phyloP scores from a whole-genome alignment of 148 eudicot species.

The Rhododendron williamsianum region DNA sequence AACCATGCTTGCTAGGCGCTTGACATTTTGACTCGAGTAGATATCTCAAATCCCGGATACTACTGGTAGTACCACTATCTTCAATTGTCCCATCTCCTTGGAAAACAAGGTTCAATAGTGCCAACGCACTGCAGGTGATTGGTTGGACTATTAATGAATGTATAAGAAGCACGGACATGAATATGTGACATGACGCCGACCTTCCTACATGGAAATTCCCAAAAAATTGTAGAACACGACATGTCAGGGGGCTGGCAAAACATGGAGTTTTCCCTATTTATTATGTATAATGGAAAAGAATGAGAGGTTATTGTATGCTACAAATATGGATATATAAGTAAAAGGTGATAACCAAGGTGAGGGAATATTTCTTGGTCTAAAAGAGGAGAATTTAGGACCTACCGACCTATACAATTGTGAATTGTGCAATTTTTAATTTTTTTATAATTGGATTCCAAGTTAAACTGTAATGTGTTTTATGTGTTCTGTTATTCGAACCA shows the following conservation, averaged over 20 bases:
- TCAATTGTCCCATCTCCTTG: neutral
- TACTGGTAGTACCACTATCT: neutral
- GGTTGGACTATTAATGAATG: neutral
- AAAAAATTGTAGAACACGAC: neutral
- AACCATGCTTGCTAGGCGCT: neutral
- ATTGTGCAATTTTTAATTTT: neutral
- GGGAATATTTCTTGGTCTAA: neutral
- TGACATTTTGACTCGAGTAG: neutral
- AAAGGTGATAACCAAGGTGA: neutral
- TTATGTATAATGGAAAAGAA: neutral
- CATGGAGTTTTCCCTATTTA: neutral
- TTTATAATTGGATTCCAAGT: neutral
- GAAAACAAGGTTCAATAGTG: neutral
- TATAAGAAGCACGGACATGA: neutral
- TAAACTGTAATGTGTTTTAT: neutral
- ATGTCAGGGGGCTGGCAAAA: neutral
- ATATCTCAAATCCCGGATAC: neutral
- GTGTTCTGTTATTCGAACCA: neutral
- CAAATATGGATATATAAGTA: neutral
- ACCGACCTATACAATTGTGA: neutral
- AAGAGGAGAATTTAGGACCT: neutral
- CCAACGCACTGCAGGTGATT: neutral
- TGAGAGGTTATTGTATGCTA: neutral
- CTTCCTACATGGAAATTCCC: neutral
- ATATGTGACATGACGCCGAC: neutral